Percentiles rank a stretch among this genome's conserved stretches.
Evolutionary conservation across 2,329 filamentous ascomycete species (phyloP).

Genomic region (Talaromyces piceae): DNA sequence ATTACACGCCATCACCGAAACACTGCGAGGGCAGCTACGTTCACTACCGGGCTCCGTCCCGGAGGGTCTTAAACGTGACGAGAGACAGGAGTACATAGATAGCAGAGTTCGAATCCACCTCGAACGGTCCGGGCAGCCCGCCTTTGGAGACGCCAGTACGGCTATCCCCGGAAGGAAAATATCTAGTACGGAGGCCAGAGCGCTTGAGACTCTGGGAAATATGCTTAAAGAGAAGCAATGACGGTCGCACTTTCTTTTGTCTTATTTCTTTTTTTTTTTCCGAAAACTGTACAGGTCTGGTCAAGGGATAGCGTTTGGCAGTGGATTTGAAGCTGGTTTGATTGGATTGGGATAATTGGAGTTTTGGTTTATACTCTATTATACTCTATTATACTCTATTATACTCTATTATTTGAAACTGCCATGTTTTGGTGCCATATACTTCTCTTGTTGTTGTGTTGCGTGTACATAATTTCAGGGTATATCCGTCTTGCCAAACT

Average conservation of each 20-base stretch:
- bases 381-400: too few relatives aligned
- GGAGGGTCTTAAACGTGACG: slow-evolving; percentile 52
- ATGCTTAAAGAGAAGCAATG: slow-evolving; percentile 20
- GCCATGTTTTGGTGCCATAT: too few relatives aligned
- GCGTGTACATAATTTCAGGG: too few relatives aligned
- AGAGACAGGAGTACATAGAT: slow-evolving; percentile 78
- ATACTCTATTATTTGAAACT: too few relatives aligned
- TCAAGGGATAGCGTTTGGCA: slow-evolving; percentile 6
- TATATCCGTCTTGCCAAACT: too few relatives aligned
- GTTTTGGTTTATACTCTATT: not conserved
- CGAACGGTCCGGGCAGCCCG: slow-evolving; percentile 46
- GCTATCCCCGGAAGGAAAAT: slow-evolving; percentile 33
- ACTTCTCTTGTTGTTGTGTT: too few relatives aligned
- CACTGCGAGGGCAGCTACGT: slow-evolving; percentile 58
- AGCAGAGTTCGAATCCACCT: slow-evolving; percentile 68
- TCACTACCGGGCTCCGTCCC: slow-evolving; percentile 30
- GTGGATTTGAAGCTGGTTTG: not conserved
- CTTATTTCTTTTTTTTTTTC: not conserved
- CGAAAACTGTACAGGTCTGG: not conserved
- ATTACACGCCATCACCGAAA: slow-evolving; percentile 61
- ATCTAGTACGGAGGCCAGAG: slow-evolving; percentile 32
- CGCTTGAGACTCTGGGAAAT: slow-evolving; percentile 32
- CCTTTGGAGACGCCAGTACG: slow-evolving; percentile 26
- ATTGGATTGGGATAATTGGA: not conserved
- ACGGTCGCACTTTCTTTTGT: not conserved